Evolutionary conservation across 306 rosid species (phyloP).

Genomic region (Glycine latifolia): DNA sequence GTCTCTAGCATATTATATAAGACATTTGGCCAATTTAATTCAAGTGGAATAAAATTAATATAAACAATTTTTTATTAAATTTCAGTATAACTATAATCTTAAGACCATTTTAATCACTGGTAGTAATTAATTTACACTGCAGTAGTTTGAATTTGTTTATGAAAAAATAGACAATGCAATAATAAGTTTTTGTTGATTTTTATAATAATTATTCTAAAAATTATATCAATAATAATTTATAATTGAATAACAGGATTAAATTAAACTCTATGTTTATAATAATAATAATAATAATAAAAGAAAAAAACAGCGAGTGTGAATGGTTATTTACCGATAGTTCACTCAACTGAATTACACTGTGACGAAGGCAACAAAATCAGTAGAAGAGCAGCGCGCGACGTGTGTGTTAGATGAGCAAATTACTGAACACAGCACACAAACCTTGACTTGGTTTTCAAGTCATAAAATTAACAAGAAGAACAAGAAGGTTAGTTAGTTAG

Average conservation of each 20-base stretch:
- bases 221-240: too few species aligned
- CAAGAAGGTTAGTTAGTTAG: neutral
- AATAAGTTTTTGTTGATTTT: too few species aligned
- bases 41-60: neutral
- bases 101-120: neutral
- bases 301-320: neutral
- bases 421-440: constrained; percentile 35
- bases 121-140: too few species aligned
- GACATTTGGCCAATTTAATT: neutral
- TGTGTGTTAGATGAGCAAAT: constrained; percentile 23
- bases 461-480: neutral
- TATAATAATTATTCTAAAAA: too few species aligned
- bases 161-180: too few species aligned
- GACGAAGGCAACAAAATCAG: neutral
- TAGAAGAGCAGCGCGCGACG: neutral
- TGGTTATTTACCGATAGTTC: constrained; percentile 43
- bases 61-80: too few species aligned
- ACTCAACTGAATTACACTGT: constrained; percentile 70
- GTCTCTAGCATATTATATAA: neutral
- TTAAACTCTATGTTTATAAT: too few species aligned
- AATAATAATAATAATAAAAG: too few species aligned
- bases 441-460: constrained; percentile 53
- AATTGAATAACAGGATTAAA: too few species aligned
- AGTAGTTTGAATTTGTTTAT: neutral
- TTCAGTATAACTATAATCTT: neutral